Base-by-base conservation (phyloP, 306 rosid species). In the Begonia loranthoides region DNA sequence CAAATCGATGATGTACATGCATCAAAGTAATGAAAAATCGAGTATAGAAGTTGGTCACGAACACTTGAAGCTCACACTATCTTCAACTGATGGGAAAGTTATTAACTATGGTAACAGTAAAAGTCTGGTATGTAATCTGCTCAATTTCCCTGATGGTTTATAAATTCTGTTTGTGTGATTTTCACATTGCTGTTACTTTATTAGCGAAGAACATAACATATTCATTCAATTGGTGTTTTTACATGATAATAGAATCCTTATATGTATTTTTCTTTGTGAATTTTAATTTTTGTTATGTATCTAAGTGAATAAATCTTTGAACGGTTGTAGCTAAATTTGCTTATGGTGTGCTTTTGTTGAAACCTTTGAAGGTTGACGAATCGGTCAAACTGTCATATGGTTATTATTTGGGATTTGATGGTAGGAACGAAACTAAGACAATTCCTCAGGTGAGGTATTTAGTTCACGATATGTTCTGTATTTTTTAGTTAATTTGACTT, bases 41-140 rank as follows among this genome's bases (percentile, higher is more conserved):
- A 66, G 66, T 33, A 43, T 76, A 65, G 63, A 65, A 66, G 76
- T 76, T 54, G 83, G 79, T 33, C 67, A 59, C 34, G 79, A 76
- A 66, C 69, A 76, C 58, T 51, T 76, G 57, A 70, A 52, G 67
- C 83, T 76, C 48, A 55, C 61, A 13, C 66, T 76, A 60, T 76
- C 76, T 45, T 33, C 60, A 3, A 56, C 65, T 45, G 57, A 69
- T 62, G 66, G 64, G 10, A 72, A 69, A 63, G 28, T 66, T 54
- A 66, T 34, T 24, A 64, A 60, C 5, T 76, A 76, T 49, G 65
- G 58, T 50, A 72, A 76, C 49, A 69, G 66, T 50, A 69, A 59
- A 65, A 72, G 58, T 63, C 58, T 33, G 73, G 83, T 76, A 72
- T 58, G 66, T 19, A 58, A 43, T 57, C 59, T 49, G 41, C 45